Evolutionary conservation across 2,329 filamentous ascomycete genomes (phyloP).

Genomic region (Colletotrichum somersetense): DNA sequence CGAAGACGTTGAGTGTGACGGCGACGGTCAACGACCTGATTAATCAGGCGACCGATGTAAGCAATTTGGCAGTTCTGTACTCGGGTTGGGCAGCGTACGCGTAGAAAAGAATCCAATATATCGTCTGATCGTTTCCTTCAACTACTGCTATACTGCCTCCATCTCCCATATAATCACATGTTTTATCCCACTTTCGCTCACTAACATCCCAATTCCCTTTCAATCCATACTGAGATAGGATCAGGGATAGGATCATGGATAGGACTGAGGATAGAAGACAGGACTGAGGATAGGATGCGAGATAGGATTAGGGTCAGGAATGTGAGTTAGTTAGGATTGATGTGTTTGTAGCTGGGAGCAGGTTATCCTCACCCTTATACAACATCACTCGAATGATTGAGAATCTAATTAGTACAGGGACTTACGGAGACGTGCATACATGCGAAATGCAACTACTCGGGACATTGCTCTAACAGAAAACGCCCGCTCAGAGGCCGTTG

Average conservation of each 20-base stretch:
- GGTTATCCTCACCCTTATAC: too few species aligned
- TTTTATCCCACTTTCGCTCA: too few species aligned
- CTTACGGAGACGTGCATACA: background rate
- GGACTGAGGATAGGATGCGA: too few species aligned
- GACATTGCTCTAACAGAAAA: background rate
- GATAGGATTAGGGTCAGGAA: too few species aligned
- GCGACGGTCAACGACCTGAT: conserved; percentile 98
- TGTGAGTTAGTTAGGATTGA: too few species aligned
- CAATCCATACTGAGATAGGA: background rate
- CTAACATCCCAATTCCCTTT: too few species aligned
- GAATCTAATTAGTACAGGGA: background rate
- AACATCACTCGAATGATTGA: too few species aligned
- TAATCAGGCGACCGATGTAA: conserved; percentile 93
- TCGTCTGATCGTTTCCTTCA: background rate
- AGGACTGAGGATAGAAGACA: too few species aligned
- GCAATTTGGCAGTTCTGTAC: conserved; percentile 91
- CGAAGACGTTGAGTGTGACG: conserved; percentile 91
- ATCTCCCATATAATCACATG: too few species aligned
- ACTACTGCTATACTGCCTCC: too few species aligned
- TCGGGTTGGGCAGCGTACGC: conserved; percentile 65
- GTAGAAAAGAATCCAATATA: conserved; percentile 41
- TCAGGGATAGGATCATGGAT: background rate
- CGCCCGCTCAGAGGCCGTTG: background rate
- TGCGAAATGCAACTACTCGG: conserved; percentile 2
- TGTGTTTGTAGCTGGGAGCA: too few species aligned